Percentiles rank a stretch among this genome's conserved stretches.
phyloP scores from a whole-genome alignment of 2,329 filamentous ascomycete species.

The Madurella fahalii region DNA sequence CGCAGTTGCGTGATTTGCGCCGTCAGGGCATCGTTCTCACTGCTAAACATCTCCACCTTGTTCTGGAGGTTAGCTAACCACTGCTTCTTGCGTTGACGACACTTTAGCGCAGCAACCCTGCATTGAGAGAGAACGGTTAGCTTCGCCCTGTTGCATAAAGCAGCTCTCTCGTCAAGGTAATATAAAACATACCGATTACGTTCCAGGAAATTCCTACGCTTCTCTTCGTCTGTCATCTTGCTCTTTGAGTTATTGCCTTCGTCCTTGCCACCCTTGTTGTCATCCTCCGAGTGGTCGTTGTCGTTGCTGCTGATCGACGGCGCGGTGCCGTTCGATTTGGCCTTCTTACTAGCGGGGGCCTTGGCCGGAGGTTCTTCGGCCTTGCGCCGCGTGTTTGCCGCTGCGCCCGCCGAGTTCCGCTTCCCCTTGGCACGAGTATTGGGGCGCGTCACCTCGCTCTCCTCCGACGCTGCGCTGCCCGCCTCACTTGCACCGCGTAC shows the following conservation, averaged over 20 bases:
- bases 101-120: conserved; percentile 94
- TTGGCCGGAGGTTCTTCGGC: conserved; percentile 64
- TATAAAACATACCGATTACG: conserved; percentile 72
- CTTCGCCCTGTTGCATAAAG: conserved; percentile 42
- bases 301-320: conserved; percentile 33
- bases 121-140: background rate
- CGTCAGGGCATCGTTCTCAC: conserved; percentile 84
- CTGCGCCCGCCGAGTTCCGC: conserved; percentile 46
- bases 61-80: conserved; percentile 93
- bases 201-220: conserved; percentile 96
- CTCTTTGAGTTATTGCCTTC: conserved; percentile 49
- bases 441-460: conserved; percentile 64
- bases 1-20: conserved; percentile 78
- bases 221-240: conserved; percentile 98
- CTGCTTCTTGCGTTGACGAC: conserved; percentile 96
- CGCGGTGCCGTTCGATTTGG: conserved; percentile 50
- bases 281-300: conserved; percentile 47
- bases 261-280: conserved; percentile 52
- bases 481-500: conserved; percentile 26
- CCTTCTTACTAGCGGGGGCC: conserved; percentile 63
- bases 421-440: conserved; percentile 65
- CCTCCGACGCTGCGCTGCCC: conserved; percentile 65
- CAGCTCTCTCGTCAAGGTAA: conserved; percentile 30
- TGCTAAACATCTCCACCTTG: conserved; percentile 90
- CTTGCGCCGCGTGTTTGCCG: conserved; percentile 69